Evolutionary conservation across 768 basidiomycete genomes (phyloP).

Genomic region (Leccinellum luteum): DNA sequence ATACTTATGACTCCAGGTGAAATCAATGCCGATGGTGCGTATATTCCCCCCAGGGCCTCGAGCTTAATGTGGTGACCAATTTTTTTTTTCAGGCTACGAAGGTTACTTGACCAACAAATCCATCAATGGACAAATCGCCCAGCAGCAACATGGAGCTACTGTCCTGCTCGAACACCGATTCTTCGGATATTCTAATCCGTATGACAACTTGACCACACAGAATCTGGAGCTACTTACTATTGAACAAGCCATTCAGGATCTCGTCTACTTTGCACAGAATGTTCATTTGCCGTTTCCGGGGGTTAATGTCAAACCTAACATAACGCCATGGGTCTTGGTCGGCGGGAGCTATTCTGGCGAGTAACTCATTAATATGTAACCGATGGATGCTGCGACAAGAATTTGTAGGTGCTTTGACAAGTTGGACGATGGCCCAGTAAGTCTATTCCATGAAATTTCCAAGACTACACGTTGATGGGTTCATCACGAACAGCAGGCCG

Average conservation of each 20-base stretch:
- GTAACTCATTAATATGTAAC: not conserved
- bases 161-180: conserved; percentile 72
- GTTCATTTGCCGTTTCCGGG: conserved; percentile 66
- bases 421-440: conserved; percentile 70
- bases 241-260: conserved; percentile 72
- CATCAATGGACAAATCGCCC: conserved; percentile 62
- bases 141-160: conserved; percentile 60
- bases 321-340: conserved; percentile 41
- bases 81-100: conserved; percentile 23
- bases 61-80: too few species aligned
- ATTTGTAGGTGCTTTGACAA: conserved; percentile 41
- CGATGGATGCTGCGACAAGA: not conserved
- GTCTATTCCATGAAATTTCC: conserved; percentile 11
- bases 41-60: too few species aligned
- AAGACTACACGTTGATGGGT: not conserved
- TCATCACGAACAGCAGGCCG: conserved; percentile 32
- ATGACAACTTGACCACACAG: conserved; percentile 54
- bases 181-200: conserved; percentile 72
- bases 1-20: conserved; percentile 60
- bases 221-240: conserved; percentile 63
- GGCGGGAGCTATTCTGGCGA: conserved; percentile 43
- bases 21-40: conserved; percentile 45
- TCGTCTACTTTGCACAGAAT: conserved; percentile 67
- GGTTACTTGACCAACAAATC: conserved; percentile 62
- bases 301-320: conserved; percentile 58